Percentiles rank a stretch among this genome's conserved stretches.
phyloP scores from a whole-genome alignment of 257 asterid genomes.

The Solanum peruvianum region DNA sequence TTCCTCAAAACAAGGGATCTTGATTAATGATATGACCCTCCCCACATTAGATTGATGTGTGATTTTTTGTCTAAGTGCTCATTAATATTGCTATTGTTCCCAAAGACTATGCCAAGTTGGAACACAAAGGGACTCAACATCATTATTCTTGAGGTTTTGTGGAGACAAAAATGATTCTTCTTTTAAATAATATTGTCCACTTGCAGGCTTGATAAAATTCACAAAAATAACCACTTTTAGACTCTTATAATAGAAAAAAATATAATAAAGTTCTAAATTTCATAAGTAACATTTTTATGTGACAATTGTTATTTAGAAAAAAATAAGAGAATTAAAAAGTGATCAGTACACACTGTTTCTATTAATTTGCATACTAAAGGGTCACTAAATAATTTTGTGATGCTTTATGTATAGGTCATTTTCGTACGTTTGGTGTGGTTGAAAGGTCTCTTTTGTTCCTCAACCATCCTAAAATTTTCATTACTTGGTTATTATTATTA shows the following conservation, averaged over 20 bases:
- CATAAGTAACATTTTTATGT: not conserved
- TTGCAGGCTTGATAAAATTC: not conserved
- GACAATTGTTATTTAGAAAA: not conserved
- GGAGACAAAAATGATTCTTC: not conserved
- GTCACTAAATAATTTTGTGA: not conserved
- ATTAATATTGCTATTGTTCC: not conserved
- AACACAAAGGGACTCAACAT: not conserved
- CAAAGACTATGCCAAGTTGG: not conserved
- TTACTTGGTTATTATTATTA: not conserved
- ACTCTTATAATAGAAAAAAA: not conserved
- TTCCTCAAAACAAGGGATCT: not conserved
- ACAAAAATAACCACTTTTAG: not conserved
- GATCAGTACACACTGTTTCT: not conserved
- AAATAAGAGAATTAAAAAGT: too few species aligned
- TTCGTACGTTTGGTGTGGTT: not conserved
- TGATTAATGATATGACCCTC: not conserved
- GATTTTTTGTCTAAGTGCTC: not conserved
- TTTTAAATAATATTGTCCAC: not conserved
- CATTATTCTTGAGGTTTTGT: not conserved
- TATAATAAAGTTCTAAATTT: not conserved
- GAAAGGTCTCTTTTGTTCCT: not conserved
- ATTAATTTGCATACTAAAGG: not conserved
- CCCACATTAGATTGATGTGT: not conserved
- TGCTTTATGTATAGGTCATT: not conserved
- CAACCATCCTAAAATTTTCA: not conserved